Evolutionary conservation across 345 rosid genomes (phyloP), one percentile per base, ranked within the genome.

Genomic region (Populus tremula): DNA sequence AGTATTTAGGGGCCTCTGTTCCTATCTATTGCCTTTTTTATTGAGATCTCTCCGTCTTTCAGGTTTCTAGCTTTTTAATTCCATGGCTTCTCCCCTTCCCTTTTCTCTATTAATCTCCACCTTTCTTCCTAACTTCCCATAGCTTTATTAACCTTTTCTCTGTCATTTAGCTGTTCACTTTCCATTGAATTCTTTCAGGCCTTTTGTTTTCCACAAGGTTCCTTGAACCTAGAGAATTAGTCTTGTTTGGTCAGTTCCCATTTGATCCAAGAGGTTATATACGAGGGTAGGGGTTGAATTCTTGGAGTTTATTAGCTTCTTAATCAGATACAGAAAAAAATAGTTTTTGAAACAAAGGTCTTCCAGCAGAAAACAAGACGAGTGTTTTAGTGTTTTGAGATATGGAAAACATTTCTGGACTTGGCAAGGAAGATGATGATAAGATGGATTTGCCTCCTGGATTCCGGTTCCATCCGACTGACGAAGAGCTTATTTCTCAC

Each of bases 401-500:
- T 72, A 92, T 91, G 92, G 91, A 85, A 76, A 71, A 79, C 43
- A 70, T 81, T 77, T 61, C 80, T 63, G 87, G 71, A 45, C 10
- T 83, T 76, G 88, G 72, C n/a, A 86, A 81, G 85, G 97, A 87
- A 78, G 92, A 88, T 74, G 92, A 90, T 71, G 92, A 86, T 41
- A 84, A 81, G 83, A 89, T 93, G 82, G 94, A 91, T 81, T 87
- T 95, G 77, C 99, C 94, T 0, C 99, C 99, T 4, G 98, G 98
- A 2, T 94, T 94, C 74, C 77, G 98, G 63, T 94, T 94, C 82
- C 97, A 93, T 84, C 98, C 98, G 4, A 94, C 97, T 5, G 98
- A 94, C 53, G 98, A 94, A 87, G 98, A 94, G 83, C 98, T 94
- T 74, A 95, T 95, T 75, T 85, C 88, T 43, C 92, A 92, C 82